Base-by-base conservation (phyloP, 768 basidiomycete genomes). In the Agaricus sinodeliciosus region DNA sequence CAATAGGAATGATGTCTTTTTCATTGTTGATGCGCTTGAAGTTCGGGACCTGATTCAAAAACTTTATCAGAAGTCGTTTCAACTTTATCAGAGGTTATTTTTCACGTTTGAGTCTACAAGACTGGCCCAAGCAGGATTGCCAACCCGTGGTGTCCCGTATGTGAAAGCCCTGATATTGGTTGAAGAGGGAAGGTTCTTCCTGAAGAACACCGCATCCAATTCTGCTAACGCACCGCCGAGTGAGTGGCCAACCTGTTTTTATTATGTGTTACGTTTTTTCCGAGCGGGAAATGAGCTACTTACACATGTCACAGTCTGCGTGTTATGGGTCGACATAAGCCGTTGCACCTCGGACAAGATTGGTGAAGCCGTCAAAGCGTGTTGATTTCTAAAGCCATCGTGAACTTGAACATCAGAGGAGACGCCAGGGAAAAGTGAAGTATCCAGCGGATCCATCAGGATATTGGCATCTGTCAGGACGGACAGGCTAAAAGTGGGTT, bases 401-500 rank as follows among this genome's bases (percentile, higher is more conserved):
- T 80, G 83, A 15, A 76, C 80, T 51, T 62, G 57, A 16, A 80
- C 73, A 34, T 51, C 64, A 15, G 62, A 63, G 27, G 71, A 59
- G 12, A 82, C 62, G 0, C 80, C 82, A 1, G 83, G 83, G 68
- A 84, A 85, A 6, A 84, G 71, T 0, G 63, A 62, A 1, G 71
- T 26, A 58, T 79, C 64, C 25, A 83, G 67, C 13, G 52, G 57
- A 27, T 66, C 62, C 59, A 70, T 65, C 28, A 65, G 0, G 46
- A 82, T 63, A 53, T 80, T 65, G 49, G 58, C 49, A 59, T 84
- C 79, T 12, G 78, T 82, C 45, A 83, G 63, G 47, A 73, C 65
- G 1, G 82, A 72, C n/a, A 75, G 40, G 49, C 79, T 80, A 48
- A 8, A n/a, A 11, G 18, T 3, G 13, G 16, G 16, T 6, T 5